Percentiles rank a stretch among this genome's conserved stretches.
Conservation (phyloP, 495 filamentous ascomycete genomes). For the Aspergillus mulundensis region DNA sequence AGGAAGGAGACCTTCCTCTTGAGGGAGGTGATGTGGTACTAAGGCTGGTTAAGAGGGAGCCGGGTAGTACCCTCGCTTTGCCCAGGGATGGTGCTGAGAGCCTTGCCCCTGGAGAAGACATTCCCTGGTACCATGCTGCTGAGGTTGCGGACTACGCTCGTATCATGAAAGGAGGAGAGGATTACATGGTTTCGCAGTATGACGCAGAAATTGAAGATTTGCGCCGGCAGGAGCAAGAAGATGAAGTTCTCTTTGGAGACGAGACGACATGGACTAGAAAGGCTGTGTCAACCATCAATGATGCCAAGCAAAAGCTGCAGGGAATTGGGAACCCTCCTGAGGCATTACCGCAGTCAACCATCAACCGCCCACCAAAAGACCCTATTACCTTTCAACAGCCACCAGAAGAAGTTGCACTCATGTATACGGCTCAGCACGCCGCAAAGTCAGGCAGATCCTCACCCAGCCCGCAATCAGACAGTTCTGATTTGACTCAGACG, state of each 20-base stretch:
- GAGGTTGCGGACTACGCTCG: slow-evolving; percentile 93
- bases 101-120: slow-evolving; percentile 61
- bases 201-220: slow-evolving; percentile 73
- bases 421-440: slow-evolving; percentile 51
- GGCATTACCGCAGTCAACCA: slow-evolving; percentile 45
- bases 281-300: slow-evolving; percentile 65
- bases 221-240: slow-evolving; percentile 71
- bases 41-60: slow-evolving; percentile 71
- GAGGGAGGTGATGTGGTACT: slow-evolving; percentile 89
- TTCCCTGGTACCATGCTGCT: slow-evolving; percentile 92
- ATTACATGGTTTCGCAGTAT: slow-evolving; percentile 80
- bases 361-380: slow-evolving; percentile 41
- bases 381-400: slow-evolving; percentile 45
- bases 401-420: slow-evolving; percentile 45
- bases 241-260: slow-evolving; percentile 90
- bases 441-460: slow-evolving; percentile 39
- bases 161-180: slow-evolving; percentile 89
- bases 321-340: slow-evolving; percentile 70
- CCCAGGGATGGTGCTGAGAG: slow-evolving; percentile 78
- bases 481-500: slow-evolving; percentile 20
- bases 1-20: slow-evolving; percentile 72
- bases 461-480: slow-evolving; percentile 17
- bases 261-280: slow-evolving; percentile 88
- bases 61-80: slow-evolving; percentile 78
- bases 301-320: slow-evolving; percentile 66